Evolutionary conservation across 352 stramenopile genomes (phyloP).

Genomic region (Globisporangium polare): DNA sequence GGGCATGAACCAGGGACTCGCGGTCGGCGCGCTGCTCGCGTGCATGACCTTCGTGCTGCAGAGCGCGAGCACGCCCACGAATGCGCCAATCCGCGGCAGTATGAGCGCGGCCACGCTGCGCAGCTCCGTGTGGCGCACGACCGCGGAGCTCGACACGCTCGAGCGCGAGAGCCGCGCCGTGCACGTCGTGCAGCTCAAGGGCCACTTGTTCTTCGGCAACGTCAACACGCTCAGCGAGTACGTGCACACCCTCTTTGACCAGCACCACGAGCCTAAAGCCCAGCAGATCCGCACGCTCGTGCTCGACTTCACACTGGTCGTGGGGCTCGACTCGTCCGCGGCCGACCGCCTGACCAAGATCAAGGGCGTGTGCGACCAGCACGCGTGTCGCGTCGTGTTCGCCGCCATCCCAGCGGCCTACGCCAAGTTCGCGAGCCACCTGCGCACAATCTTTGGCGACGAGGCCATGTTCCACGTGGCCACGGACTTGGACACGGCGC

Average conservation of each 20-base stretch:
- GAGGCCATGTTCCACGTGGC: conserved; percentile 50
- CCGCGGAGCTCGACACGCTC: conserved; percentile 77
- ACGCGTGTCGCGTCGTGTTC: conserved; percentile 68
- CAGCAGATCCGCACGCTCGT: conserved; percentile 59
- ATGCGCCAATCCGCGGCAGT: conserved; percentile 85
- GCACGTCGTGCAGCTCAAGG: conserved; percentile 73
- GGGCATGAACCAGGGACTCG: conserved; percentile 90
- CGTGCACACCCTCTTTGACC: conserved; percentile 69
- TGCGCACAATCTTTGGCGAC: conserved; percentile 51
- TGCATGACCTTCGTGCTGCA: conserved; percentile 91
- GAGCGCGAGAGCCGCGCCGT: conserved; percentile 77
- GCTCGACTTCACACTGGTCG: conserved; percentile 91
- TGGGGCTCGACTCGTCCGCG: conserved; percentile 88
- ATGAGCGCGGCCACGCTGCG: conserved; percentile 90
- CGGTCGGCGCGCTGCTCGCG: conserved; percentile 83
- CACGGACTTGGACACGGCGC: conserved; percentile 53
- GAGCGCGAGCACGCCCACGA: conserved; percentile 74
- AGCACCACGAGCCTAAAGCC: background rate
- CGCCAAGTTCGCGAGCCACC: conserved; percentile 51
- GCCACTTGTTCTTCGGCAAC: conserved; percentile 90
- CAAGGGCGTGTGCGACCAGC: conserved; percentile 68
- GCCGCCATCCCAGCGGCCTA: conserved; percentile 60
- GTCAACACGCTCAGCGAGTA: conserved; percentile 87
- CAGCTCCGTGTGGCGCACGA: conserved; percentile 68
- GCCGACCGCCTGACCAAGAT: conserved; percentile 76